Conservation (phyloP, 2,329 filamentous ascomycete species). For the Monilinia fructigena region DNA sequence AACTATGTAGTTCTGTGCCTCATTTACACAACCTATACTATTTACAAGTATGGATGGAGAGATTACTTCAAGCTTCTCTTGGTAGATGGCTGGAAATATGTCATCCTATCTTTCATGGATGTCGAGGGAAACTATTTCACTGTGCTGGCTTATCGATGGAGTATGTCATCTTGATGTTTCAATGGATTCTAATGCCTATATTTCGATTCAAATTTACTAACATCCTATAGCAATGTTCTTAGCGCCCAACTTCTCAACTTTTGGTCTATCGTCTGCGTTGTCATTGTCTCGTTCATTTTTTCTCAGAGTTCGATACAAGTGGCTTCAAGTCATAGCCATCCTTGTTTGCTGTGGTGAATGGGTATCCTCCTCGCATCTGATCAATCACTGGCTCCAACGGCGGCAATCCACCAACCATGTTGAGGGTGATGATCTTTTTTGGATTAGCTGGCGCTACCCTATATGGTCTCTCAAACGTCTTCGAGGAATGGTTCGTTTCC, state of each 20-base stretch:
- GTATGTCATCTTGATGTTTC: neutral
- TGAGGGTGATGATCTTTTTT: conserved; percentile 93
- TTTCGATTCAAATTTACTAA: conserved; percentile 22
- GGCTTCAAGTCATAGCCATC: conserved; percentile 82
- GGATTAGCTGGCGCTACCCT: conserved; percentile 84
- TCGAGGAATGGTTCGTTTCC: conserved; percentile 91
- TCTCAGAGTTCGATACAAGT: conserved; percentile 85
- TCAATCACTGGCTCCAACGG: conserved; percentile 76
- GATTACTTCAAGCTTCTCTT: conserved; percentile 63
- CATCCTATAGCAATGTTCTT: conserved; percentile 65
- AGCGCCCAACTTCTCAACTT: conserved; percentile 97
- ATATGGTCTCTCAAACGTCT: conserved; percentile 88
- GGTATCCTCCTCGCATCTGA: conserved; percentile 84
- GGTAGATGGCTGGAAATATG: conserved; percentile 86
- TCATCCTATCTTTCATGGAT: conserved; percentile 89
- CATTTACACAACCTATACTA: conserved; percentile 76
- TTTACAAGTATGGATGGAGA: conserved; percentile 75
- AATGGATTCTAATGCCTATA: neutral
- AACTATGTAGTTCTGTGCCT: conserved; percentile 84
- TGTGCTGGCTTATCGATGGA: conserved; percentile 79
- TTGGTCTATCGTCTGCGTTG: conserved; percentile 94
- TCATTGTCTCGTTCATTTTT: conserved; percentile 78
- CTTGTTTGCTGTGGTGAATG: conserved; percentile 83
- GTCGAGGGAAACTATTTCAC: conserved; percentile 98
- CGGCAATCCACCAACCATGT: conserved; percentile 63